Base-by-base conservation (phyloP, 2,329 filamentous ascomycete species). In the Fusarium coicis region DNA sequence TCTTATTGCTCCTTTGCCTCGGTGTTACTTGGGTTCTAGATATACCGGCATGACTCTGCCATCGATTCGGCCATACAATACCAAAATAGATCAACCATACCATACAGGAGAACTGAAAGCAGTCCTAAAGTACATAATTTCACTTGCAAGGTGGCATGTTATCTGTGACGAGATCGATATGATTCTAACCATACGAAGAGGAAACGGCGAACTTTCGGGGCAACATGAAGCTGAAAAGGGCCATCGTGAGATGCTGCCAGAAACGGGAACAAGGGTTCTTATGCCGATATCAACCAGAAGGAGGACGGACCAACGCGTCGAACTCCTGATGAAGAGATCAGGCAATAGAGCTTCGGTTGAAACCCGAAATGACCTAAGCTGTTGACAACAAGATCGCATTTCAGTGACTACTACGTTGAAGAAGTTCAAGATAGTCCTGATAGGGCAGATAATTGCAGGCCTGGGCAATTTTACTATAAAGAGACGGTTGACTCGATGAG, bases 401-500 rank as follows among this genome's bases (percentile, higher is more conserved):
- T 66, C 53, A 50, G 52, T 70, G 67, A 70, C 66, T 66, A 60
- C 53, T 53, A 43, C 12, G 21, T 37, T 36, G 43, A 47, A 61
- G 58, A 64, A 44, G 43, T 37, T 57, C 39, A 40, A 50, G 66
- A 68, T 68, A 64, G 50, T 50, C 46, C 42, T 69, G 58, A 69
- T 65, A 69, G 59, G 58, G 49, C 30, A 71, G 70, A 73, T 75
- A 73, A 46, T 40, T 72, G 28, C 34, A 47, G 42, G 52, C 47
- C n/a, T 36, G 55, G 53, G 26, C 37, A 62, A 34, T 50, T 69
- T 71, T 54, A 59, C 36, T 63, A 61, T 64, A 63, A 56, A 64
- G 39, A 43, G 65, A 65, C 42, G 53, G 75, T 74, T 85, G 83
- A 85, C 83, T 85, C 83, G 83, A 85, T 84, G 78, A 76, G 78